Conservation (phyloP, 768 basidiomycete species). For the Collybia sordida region DNA sequence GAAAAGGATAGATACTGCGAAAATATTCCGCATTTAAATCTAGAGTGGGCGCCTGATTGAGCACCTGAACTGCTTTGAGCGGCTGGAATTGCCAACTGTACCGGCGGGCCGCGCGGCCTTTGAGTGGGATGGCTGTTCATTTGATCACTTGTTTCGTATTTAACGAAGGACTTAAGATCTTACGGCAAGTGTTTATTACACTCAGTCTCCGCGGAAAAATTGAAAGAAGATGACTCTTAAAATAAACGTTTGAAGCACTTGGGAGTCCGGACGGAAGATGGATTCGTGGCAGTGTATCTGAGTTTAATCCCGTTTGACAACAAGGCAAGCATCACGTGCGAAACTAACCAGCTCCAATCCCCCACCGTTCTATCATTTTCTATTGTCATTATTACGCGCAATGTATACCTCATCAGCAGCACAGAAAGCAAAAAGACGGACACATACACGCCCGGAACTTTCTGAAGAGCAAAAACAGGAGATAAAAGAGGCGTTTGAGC, state of each 20-base stretch:
- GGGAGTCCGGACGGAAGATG: background rate
- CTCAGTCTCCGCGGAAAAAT: background rate
- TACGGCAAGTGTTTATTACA: no score
- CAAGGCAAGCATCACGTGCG: constrained; percentile 3
- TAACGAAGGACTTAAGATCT: no score
- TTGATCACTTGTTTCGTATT: no score
- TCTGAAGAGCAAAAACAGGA: constrained; percentile 91
- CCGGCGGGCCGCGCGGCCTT: no score
- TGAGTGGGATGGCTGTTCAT: no score
- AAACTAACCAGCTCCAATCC: background rate
- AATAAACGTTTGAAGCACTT: background rate
- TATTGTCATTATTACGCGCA: constrained; percentile 15
- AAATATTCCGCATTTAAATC: no score
- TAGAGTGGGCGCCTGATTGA: no score
- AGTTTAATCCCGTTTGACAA: background rate
- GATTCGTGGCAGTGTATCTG: background rate
- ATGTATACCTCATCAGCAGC: constrained; percentile 69
- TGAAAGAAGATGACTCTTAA: no score
- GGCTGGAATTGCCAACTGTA: no score
- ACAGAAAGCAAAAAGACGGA: constrained; percentile 72
- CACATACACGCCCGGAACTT: constrained; percentile 78
- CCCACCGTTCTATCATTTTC: constrained; percentile 1
- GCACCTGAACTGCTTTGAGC: no score
- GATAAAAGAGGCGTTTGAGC: constrained; percentile 97
- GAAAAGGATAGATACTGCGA: no score